Evolutionary conservation across 2,329 filamentous ascomycete species (phyloP).

Genomic region (Clarireedia monteithiana): DNA sequence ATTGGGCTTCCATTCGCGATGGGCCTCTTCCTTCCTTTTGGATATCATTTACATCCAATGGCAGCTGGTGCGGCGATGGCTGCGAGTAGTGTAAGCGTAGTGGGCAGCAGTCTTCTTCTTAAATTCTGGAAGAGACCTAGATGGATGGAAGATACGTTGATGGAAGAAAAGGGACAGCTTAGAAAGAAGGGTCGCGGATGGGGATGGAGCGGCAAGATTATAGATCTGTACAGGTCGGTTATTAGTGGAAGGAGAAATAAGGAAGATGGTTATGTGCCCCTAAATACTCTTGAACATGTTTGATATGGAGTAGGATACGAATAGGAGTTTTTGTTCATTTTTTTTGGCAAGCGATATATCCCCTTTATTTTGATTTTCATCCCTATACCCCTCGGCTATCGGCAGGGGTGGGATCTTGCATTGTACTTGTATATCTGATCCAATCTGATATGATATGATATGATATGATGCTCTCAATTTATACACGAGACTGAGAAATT

Average conservation of each 20-base stretch:
- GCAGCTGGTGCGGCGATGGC: slow-evolving; percentile 94
- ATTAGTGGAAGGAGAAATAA: slow-evolving; percentile 33
- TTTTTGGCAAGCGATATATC: not conserved
- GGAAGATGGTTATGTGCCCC: slow-evolving; percentile 52
- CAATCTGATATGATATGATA: not conserved
- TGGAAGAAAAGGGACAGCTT: slow-evolving; percentile 47
- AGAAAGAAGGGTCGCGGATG: slow-evolving; percentile 25
- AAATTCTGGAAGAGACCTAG: slow-evolving; percentile 77
- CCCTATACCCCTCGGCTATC: not conserved
- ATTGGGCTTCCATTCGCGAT: slow-evolving; percentile 92
- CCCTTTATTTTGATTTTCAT: not conserved
- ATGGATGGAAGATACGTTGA: slow-evolving; percentile 75
- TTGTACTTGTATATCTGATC: slow-evolving; percentile 42
- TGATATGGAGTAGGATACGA: not conserved
- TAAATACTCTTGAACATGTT: slow-evolving; percentile 32
- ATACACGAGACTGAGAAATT: not conserved
- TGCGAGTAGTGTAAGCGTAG: slow-evolving; percentile 80
- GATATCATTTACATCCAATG: slow-evolving; percentile 84
- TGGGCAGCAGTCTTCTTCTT: slow-evolving; percentile 72
- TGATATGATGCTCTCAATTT: not conserved
- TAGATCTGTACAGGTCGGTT: slow-evolving; percentile 34
- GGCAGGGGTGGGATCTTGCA: too few relatives aligned
- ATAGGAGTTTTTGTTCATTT: not conserved
- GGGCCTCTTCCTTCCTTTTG: slow-evolving; percentile 89
- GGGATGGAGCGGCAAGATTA: slow-evolving; percentile 34